These are phyloP conservation scores for Murraya paniculata DNA, from an alignment of 345 rosid species.

Conservation along the genomic window DNA sequence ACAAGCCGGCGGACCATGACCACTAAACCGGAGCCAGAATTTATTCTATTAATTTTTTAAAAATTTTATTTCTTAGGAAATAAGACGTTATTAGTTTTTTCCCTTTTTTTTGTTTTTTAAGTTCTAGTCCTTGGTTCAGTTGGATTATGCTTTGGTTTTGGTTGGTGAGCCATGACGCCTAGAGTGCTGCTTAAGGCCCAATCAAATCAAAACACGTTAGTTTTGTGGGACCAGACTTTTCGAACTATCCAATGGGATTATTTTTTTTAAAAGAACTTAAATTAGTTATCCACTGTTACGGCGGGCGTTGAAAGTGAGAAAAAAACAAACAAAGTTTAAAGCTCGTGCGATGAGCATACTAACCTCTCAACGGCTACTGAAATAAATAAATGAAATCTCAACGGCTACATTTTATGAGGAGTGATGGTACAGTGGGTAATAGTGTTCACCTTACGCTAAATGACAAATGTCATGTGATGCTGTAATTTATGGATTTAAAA, in stretches of 20 bases:
- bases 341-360: neutral
- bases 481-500: too few species aligned
- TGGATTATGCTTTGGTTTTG: neutral
- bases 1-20: slow-evolving; percentile 26
- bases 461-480: too few species aligned
- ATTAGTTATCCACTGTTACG: neutral
- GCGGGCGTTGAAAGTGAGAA: neutral
- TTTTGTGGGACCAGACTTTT: neutral
- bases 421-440: too few species aligned
- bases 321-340: neutral
- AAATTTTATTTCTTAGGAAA: neutral
- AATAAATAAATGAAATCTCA: neutral
- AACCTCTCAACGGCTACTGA: neutral
- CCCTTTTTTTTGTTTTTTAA: too few species aligned
- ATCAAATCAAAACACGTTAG: neutral
- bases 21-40: neutral
- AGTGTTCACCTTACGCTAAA: too few species aligned
- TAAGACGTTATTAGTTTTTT: too few species aligned
- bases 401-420: neutral
- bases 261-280: too few species aligned
- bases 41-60: neutral
- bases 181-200: neutral
- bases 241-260: neutral
- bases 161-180: neutral
- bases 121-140: too few species aligned